A percentile compares a stretch with the other conserved stretches of the same genome.
These are phyloP conservation scores for Chaetomium globosum DNA, from an alignment of 2,329 filamentous ascomycete genomes.

Conservation along the genomic window DNA sequence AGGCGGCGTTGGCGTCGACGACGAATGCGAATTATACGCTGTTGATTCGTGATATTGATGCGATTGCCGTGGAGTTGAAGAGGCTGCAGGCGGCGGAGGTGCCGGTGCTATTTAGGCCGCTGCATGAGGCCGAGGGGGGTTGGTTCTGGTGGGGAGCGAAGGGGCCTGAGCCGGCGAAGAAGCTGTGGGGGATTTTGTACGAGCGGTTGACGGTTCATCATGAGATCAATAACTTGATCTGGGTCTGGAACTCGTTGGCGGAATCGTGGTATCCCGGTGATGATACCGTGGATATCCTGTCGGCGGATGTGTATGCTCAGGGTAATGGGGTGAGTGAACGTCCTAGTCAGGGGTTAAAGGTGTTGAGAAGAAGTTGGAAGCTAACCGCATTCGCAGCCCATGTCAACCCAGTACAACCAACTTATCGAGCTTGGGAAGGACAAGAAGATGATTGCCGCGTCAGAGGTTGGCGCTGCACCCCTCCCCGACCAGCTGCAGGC, in stretches of 20 bases:
- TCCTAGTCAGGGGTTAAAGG: too few species aligned
- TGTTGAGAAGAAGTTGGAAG: not conserved
- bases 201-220: constrained; percentile 50
- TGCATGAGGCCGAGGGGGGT: constrained; percentile 54
- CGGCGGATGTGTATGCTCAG: constrained; percentile 50
- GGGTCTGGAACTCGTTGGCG: constrained; percentile 54
- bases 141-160: constrained; percentile 60
- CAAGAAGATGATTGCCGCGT: constrained; percentile 52
- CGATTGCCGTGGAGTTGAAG: constrained; percentile 51
- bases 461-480: constrained; percentile 52
- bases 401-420: constrained; percentile 49
- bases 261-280: constrained; percentile 53
- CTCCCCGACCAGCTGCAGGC: constrained; percentile 47
- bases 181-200: constrained; percentile 49
- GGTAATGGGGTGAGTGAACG: constrained; percentile 46
- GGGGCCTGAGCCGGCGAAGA: constrained; percentile 50
- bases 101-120: constrained; percentile 51
- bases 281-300: constrained; percentile 50
- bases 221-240: constrained; percentile 51
- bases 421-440: constrained; percentile 48
- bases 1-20: constrained; percentile 46
- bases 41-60: constrained; percentile 52
- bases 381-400: constrained; percentile 40
- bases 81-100: constrained; percentile 48
- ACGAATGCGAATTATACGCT: constrained; percentile 52